A percentile compares a stretch with the other conserved stretches of the same genome.
Evolutionary conservation across 805 yeast genomes (phyloP).

Genomic region (Candida mattraensis): DNA sequence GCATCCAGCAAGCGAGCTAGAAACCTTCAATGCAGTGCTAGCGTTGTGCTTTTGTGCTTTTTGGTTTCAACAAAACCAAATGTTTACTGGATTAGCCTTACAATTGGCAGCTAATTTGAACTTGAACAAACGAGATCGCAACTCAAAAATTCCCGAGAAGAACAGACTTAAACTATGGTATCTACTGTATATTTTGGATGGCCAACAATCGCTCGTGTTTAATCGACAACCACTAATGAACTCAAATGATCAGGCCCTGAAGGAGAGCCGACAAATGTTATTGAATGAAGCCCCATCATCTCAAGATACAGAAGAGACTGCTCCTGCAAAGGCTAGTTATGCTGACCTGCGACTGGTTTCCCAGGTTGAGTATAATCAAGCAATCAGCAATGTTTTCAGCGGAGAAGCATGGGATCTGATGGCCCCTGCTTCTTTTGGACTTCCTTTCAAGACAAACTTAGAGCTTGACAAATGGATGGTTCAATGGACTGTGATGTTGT

Average conservation of each 20-base stretch:
- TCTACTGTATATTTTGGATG: conserved; percentile 61
- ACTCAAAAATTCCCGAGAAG: conserved; percentile 30
- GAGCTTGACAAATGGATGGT: conserved; percentile 80
- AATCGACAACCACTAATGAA: conserved; percentile 58
- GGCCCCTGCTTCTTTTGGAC: conserved; percentile 60
- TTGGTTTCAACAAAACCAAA: conserved; percentile 64
- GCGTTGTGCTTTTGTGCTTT: conserved; percentile 66
- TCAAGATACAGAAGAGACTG: neutral
- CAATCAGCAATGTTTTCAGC: conserved; percentile 53
- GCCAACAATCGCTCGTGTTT: conserved; percentile 63
- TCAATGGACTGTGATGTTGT: conserved; percentile 69
- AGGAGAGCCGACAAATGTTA: conserved; percentile 42
- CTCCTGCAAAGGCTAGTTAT: conserved; percentile 20
- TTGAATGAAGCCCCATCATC: conserved; percentile 9
- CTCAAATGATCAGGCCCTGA: conserved; percentile 43
- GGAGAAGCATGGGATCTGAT: conserved; percentile 63
- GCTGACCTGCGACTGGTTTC: conserved; percentile 62
- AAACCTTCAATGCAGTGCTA: conserved; percentile 59
- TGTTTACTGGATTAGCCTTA: conserved; percentile 67
- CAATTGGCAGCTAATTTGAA: conserved; percentile 60
- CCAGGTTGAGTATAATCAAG: conserved; percentile 68
- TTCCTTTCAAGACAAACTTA: conserved; percentile 65
- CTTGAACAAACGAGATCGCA: conserved; percentile 32
- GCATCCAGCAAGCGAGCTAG: conserved; percentile 42
- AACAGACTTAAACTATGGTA: conserved; percentile 65